Conservation (phyloP, 2,329 filamentous ascomycete genomes). For the Rhinocladiella similis region DNA sequence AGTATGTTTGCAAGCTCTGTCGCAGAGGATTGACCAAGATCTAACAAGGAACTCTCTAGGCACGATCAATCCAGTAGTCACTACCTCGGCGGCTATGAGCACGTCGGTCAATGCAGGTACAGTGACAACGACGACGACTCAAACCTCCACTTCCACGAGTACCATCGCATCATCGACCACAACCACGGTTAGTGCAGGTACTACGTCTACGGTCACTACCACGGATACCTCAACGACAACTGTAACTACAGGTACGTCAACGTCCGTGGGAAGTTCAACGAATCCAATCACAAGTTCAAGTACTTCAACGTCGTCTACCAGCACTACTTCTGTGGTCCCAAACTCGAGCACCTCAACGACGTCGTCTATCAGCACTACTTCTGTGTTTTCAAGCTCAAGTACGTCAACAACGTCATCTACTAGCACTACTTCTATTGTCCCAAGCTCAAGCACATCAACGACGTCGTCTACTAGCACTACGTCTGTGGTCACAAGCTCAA, state of each 20-base stretch:
- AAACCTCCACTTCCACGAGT: not conserved
- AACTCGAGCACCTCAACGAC: not conserved
- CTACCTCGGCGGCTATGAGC: constrained; percentile 8
- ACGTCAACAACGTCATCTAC: too few relatives aligned
- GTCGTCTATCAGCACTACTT: not conserved
- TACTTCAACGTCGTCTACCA: not conserved
- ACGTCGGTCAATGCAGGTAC: constrained; percentile 12
- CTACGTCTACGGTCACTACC: not conserved
- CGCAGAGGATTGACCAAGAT: too few relatives aligned
- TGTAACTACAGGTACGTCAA: constrained; percentile 2
- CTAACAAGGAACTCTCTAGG: too few relatives aligned
- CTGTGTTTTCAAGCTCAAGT: not conserved
- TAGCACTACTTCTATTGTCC: too few relatives aligned
- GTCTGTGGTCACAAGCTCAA: not conserved
- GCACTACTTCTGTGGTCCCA: not conserved
- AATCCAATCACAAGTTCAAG: not conserved
- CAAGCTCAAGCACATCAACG: too few relatives aligned
- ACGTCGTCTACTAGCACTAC: not conserved
- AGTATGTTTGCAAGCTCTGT: too few relatives aligned
- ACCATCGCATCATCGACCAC: not conserved
- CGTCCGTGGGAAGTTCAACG: not conserved
- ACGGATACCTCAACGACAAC: not conserved
- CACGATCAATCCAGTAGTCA: not conserved
- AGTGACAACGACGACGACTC: not conserved
- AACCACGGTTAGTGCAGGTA: not conserved